phyloP scores from a whole-genome alignment of 1,284 basidiomycete genomes.

The Caloboletus firmus region DNA sequence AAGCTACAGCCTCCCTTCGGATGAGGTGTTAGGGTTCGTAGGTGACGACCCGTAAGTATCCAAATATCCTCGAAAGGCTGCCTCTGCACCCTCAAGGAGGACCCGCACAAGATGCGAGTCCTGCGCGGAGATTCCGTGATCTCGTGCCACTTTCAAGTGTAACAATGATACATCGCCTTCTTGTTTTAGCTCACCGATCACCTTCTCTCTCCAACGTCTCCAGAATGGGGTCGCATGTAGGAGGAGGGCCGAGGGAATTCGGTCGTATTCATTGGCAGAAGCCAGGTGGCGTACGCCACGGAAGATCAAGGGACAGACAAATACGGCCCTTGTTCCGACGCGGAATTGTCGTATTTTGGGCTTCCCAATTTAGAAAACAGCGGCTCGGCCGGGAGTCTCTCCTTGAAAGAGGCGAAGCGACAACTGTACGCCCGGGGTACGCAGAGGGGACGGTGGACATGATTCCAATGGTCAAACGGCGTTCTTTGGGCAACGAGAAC shows the following conservation, averaged over 20 bases:
- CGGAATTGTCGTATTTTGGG: not conserved
- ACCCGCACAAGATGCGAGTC: accelerated
- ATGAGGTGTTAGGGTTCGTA: not conserved
- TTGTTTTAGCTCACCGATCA: not conserved
- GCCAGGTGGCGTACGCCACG: not conserved
- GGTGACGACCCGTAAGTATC: not conserved
- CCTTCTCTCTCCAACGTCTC: not conserved
- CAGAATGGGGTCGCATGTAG: not conserved
- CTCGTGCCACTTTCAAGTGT: not conserved
- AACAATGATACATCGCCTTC: not conserved
- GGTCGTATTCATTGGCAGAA: not conserved
- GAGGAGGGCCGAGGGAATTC: not conserved
- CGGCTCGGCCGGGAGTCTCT: not conserved
- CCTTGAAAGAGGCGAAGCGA: not conserved
- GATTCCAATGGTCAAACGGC: not conserved
- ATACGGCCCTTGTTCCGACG: not conserved
- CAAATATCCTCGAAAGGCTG: not conserved
- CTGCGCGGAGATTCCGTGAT: not conserved
- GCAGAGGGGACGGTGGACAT: not conserved
- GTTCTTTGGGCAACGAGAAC: not conserved
- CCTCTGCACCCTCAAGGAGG: not conserved
- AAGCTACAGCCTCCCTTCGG: not conserved
- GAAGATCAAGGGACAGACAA: not conserved
- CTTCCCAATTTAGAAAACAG: not conserved
- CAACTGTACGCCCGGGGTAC: not conserved